Conservation (phyloP, 164 flowering plant species). For the Umbilicus rupestris region DNA sequence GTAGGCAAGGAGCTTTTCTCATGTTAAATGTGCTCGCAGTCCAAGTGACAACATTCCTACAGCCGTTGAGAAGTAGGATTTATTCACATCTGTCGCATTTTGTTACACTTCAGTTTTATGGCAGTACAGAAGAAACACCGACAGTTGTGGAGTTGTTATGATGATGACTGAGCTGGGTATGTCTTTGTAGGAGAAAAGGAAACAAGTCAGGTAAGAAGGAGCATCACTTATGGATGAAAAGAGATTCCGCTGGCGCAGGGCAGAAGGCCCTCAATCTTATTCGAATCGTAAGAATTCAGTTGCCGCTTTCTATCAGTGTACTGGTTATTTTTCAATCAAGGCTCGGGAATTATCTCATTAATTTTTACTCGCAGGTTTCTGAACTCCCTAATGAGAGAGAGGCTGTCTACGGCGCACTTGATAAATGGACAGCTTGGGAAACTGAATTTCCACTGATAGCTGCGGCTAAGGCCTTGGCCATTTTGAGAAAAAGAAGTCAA, state of each 20-base stretch:
- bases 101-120: not conserved
- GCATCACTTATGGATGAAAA: slow-evolving; percentile 81
- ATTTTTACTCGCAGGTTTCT: slow-evolving; percentile 43
- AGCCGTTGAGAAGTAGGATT: not conserved
- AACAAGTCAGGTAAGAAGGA: slow-evolving; percentile 30
- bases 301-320: not conserved
- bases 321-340: not conserved
- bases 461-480: slow-evolving; percentile 71
- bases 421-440: slow-evolving; percentile 96
- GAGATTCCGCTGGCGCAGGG: slow-evolving; percentile 78
- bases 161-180: not conserved
- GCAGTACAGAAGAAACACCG: not conserved
- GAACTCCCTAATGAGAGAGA: slow-evolving; percentile 79
- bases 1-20: not conserved
- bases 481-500: slow-evolving; percentile 55
- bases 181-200: slow-evolving; percentile 13
- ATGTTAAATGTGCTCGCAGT: not conserved
- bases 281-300: slow-evolving; percentile 40
- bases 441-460: slow-evolving; percentile 83
- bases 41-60: not conserved
- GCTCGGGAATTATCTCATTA: not conserved
- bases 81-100: not conserved
- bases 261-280: slow-evolving; percentile 78
- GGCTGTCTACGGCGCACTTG: slow-evolving; percentile 72
- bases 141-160: not conserved